These are phyloP conservation scores for Zasmidium citrigriseum DNA, from an alignment of 2,329 filamentous ascomycete species.

Conservation along the genomic window DNA sequence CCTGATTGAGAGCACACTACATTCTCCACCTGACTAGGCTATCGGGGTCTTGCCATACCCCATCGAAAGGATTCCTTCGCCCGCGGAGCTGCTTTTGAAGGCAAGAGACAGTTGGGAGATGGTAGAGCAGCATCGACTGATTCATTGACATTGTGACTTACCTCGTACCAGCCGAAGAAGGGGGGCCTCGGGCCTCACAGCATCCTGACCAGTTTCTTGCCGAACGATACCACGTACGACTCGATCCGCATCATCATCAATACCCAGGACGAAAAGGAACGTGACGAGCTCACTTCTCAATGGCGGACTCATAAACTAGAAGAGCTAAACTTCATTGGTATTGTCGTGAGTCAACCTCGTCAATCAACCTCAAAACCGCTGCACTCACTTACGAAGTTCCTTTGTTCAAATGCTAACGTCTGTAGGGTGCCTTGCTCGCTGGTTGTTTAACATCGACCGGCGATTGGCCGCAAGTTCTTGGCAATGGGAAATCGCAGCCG, in stretches of 20 bases:
- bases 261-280: constrained; percentile 33
- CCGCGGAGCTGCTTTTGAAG: too few species aligned
- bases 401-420: neutral
- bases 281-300: constrained; percentile 38
- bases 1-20: too few species aligned
- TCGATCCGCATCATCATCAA: constrained; percentile 42
- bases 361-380: too few species aligned
- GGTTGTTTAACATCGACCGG: constrained; percentile 46
- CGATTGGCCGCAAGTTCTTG: constrained; percentile 45
- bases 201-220: neutral
- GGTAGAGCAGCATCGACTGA: too few species aligned
- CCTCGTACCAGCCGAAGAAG: too few species aligned
- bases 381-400: neutral
- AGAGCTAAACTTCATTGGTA: constrained; percentile 45
- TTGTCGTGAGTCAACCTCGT: constrained; percentile 36
- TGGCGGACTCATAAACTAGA: constrained; percentile 44
- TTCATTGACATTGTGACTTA: too few species aligned
- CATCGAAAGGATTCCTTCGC: too few species aligned
- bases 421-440: constrained; percentile 40
- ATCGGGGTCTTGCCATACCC: too few species aligned
- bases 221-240: constrained; percentile 33
- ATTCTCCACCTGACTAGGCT: too few species aligned
- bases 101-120: too few species aligned
- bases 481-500: constrained; percentile 39
- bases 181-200: too few species aligned